A percentile compares a stretch with the other conserved stretches of the same genome.
phyloP scores from a whole-genome alignment of 352 stramenopile species.

The Plasmopara halstedii region DNA sequence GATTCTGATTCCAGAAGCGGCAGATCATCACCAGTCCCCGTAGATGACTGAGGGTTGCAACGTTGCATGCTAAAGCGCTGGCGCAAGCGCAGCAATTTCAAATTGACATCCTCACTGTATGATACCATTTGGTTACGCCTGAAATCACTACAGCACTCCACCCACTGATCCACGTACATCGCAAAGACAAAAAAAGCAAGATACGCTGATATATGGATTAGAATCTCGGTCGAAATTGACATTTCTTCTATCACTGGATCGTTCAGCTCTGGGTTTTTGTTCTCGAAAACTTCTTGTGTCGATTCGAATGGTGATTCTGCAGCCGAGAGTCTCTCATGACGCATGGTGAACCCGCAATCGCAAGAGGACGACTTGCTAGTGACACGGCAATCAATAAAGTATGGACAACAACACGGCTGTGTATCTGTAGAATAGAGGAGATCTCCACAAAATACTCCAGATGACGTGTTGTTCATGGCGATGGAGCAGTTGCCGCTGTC shows the following conservation, averaged over 20 bases:
- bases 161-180: conserved; percentile 31
- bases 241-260: conserved; percentile 17
- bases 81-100: conserved; percentile 18
- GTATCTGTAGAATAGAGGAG: conserved; percentile 25
- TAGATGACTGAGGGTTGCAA: conserved; percentile 5
- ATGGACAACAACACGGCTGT: conserved; percentile 58
- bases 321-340: conserved; percentile 16
- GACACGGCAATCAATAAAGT: conserved; percentile 56
- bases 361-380: conserved; percentile 42
- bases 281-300: conserved; percentile 6
- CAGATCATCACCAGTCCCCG: conserved; percentile 13
- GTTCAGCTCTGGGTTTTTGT: neutral
- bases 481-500: conserved; percentile 61
- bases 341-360: conserved; percentile 29
- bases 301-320: conserved; percentile 7
- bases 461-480: conserved; percentile 37
- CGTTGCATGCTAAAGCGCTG: conserved; percentile 21
- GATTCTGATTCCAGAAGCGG: conserved; percentile 19
- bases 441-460: conserved; percentile 65
- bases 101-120: conserved; percentile 13
- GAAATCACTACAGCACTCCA: conserved; percentile 31
- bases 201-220: conserved; percentile 33
- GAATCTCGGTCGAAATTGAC: conserved; percentile 26
- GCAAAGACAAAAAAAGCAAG: conserved; percentile 30
- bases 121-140: conserved; percentile 29